These are phyloP conservation scores for Pisolithus sp. DNA, from an alignment of 768 basidiomycete genomes.

Conservation along the genomic window DNA sequence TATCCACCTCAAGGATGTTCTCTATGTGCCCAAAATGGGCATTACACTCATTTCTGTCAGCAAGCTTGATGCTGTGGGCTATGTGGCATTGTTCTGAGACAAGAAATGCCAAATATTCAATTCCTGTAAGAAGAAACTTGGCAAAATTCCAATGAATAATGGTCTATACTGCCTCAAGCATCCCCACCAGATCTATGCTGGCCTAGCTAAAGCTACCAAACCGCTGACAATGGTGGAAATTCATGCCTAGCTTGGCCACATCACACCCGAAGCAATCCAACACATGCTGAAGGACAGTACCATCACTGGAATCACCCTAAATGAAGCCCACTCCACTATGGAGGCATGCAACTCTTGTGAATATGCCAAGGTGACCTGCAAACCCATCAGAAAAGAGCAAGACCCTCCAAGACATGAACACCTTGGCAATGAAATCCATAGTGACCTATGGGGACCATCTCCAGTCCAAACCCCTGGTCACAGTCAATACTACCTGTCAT, in stretches of 20 bases:
- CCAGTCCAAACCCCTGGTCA: conserved; percentile 20
- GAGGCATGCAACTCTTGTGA: conserved; percentile 7
- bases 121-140: not conserved
- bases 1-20: not conserved
- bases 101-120: conserved; percentile 3
- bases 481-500: conserved; percentile 5
- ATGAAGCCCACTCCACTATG: conserved; percentile 2
- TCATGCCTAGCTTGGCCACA: conserved; percentile 1
- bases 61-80: not conserved
- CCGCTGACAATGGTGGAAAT: not conserved
- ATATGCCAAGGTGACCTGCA: conserved; percentile 5
- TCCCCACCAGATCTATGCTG: not conserved
- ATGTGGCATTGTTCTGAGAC: not conserved
- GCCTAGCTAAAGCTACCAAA: not conserved
- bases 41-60: conserved; percentile 17
- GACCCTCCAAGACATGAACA: not conserved
- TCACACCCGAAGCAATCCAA: not conserved
- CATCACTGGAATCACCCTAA: not conserved
- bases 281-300: conserved; percentile 5
- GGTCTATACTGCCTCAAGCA: conserved; percentile 1
- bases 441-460: conserved; percentile 43
- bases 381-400: conserved; percentile 4
- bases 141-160: not conserved
- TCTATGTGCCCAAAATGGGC: conserved; percentile 16
- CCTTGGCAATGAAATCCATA: conserved; percentile 13